phyloP scores from a whole-genome alignment of 148 eudicot genomes.

The Oxyria digyna region DNA sequence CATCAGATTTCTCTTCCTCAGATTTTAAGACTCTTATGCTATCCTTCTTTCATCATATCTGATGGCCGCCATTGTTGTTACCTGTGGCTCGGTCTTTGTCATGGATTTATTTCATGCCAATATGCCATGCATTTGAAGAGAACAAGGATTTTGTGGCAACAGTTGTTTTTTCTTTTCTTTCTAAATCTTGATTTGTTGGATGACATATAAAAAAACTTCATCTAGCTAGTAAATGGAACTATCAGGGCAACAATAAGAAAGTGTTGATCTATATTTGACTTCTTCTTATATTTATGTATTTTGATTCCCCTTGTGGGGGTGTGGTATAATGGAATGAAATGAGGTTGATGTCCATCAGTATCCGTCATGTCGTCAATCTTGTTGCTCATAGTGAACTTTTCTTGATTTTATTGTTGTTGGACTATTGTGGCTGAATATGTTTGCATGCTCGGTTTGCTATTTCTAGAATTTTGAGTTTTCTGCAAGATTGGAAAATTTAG shows the following conservation, averaged over 20 bases:
- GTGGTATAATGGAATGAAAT: no score
- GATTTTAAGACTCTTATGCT: background rate
- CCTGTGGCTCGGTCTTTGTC: background rate
- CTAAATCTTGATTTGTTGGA: background rate
- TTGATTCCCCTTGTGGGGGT: background rate
- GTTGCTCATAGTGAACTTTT: background rate
- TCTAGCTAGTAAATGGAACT: background rate
- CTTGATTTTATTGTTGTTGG: background rate
- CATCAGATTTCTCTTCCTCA: background rate
- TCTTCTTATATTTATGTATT: background rate
- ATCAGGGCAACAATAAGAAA: background rate
- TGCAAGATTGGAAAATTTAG: background rate
- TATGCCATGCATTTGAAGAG: no score
- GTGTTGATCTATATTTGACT: no score
- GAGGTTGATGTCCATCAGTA: background rate
- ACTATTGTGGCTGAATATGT: background rate
- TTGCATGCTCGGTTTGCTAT: background rate
- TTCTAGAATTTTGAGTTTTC: background rate
- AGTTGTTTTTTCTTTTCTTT: background rate
- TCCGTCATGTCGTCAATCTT: background rate
- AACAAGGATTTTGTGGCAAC: background rate
- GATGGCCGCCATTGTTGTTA: background rate
- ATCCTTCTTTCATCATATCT: background rate
- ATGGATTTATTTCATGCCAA: background rate
- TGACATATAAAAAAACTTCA: background rate